Conservation (phyloP, 139 green algal genomes). For the Auxenochlorella protothecoides region DNA sequence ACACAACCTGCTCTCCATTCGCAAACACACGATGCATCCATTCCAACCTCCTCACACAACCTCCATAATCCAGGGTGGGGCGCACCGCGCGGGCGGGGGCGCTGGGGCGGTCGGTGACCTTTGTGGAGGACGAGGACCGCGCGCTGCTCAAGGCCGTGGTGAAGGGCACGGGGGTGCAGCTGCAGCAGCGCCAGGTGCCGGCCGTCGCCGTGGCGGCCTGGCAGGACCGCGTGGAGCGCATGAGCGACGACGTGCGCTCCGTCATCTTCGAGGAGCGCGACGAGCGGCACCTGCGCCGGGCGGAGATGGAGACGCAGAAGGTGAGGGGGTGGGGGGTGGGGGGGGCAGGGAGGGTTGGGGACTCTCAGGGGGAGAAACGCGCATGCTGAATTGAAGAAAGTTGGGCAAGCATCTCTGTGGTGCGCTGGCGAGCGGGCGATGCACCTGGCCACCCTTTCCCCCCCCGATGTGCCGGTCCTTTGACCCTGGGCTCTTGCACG, state of each 20-base stretch:
- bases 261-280: slow-evolving; percentile 55
- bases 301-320: slow-evolving; percentile 93
- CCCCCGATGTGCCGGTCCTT: neutral
- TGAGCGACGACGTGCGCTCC: slow-evolving; percentile 44
- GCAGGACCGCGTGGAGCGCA: slow-evolving; percentile 49
- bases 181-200: slow-evolving; percentile 62
- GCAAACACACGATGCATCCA: no score
- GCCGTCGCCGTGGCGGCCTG: slow-evolving; percentile 40
- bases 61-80: slow-evolving; percentile 39
- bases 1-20: no score
- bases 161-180: slow-evolving; percentile 44
- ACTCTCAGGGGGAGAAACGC: no score
- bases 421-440: neutral
- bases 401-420: neutral
- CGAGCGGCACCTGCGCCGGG: slow-evolving; percentile 60
- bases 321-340: slow-evolving; percentile 4
- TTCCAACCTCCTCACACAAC: no score
- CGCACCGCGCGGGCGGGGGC: slow-evolving; percentile 85
- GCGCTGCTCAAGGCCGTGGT: slow-evolving; percentile 77
- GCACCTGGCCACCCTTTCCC: neutral
- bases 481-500: neutral
- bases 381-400: no score
- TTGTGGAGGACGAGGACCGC: slow-evolving; percentile 74
- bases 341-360: neutral
- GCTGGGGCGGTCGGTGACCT: slow-evolving; percentile 70